Percentiles rank a stretch among this genome's conserved stretches.
Conservation (phyloP, 2,329 filamentous ascomycete genomes). For the Botrytis aclada region DNA sequence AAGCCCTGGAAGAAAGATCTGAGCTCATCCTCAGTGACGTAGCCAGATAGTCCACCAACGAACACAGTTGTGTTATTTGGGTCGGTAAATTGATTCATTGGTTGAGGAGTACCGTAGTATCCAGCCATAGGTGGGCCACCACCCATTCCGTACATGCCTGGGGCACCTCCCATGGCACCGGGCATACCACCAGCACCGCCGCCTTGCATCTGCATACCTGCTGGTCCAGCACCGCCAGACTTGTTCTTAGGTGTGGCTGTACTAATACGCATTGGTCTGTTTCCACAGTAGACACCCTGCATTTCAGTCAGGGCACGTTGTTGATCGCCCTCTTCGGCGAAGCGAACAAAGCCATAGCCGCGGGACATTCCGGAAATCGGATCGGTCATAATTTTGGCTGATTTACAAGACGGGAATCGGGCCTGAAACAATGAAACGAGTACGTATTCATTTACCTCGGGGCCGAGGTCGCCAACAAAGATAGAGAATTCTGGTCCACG, state of each 20-base stretch:
- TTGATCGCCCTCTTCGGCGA: conserved; percentile 92
- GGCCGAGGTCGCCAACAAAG: conserved; percentile 95
- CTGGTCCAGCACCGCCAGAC: conserved; percentile 51
- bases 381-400: conserved; percentile 99
- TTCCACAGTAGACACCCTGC: conserved; percentile 99
- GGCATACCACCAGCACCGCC: conserved; percentile 42
- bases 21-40: conserved; percentile 99
- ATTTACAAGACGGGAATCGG: conserved; percentile 96
- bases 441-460: conserved; percentile 98
- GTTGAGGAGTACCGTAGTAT: conserved; percentile 66
- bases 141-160: conserved; percentile 68
- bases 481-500: conserved; percentile 95
- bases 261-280: conserved; percentile 96
- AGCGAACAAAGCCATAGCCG: conserved; percentile 96
- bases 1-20: conserved; percentile 99
- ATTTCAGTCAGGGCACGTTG: conserved; percentile 95
- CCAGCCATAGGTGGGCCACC: conserved; percentile 56
- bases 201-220: conserved; percentile 48
- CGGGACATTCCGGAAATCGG: conserved; percentile 96
- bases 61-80: conserved; percentile 99
- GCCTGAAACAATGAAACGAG: conserved; percentile 95
- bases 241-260: conserved; percentile 97
- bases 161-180: conserved; percentile 44
- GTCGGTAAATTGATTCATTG: conserved; percentile 99
- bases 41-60: conserved; percentile 92